Base-by-base conservation (phyloP, 176 grass and related monocot genomes). In the Zizania latifolia region DNA sequence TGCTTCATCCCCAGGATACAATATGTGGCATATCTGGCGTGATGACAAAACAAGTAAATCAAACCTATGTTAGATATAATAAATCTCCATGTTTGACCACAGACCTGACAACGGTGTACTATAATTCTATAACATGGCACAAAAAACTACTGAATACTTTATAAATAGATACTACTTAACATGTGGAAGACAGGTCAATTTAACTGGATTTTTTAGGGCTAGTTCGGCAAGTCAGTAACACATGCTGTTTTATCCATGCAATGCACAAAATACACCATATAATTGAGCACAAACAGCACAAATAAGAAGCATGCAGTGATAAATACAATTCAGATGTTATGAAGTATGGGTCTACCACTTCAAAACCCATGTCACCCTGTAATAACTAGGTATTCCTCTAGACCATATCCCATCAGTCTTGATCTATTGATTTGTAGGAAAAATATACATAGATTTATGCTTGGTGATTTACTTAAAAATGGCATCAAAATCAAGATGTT, bases 1-100 rank as follows among this genome's bases (percentile, higher is more conserved):
- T 62, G 95, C 94, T 58, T 94, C 95, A 45, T 99, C 95, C 58
- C 95, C 95, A 6, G 95, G 95, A 65, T 99, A 99, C 43, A 99
- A 85, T 76, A 99, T 32, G 40, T 88, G 86, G 68, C 95, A 94
- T 88, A 99, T 99, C 95, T 99, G 69, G 62, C 34, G 81, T 74
- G 70, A 66, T 10, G 6, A 76, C 36, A 83, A 67, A 71, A 66
- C 0, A 24, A 86, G 14, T 48, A 58, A 71, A 66, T 40, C 32
- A 79, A 82, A 79, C 16, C 61, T 65, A 72, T 41, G 35, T 30
- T 62, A 51, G 19, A 32, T 15, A 41, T 58, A 23, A 61, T n/a
- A 72, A 40, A 5, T 23, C 48, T 8, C 21, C 19, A 21, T n/a
- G 7, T 24, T 39, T 62, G n/a, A 39, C 1, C n/a, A 73, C 21